A percentile compares a stretch with the other conserved stretches of the same genome.
phyloP scores from a whole-genome alignment of 768 basidiomycete genomes.

The Hortiboletus flavorubellus region DNA sequence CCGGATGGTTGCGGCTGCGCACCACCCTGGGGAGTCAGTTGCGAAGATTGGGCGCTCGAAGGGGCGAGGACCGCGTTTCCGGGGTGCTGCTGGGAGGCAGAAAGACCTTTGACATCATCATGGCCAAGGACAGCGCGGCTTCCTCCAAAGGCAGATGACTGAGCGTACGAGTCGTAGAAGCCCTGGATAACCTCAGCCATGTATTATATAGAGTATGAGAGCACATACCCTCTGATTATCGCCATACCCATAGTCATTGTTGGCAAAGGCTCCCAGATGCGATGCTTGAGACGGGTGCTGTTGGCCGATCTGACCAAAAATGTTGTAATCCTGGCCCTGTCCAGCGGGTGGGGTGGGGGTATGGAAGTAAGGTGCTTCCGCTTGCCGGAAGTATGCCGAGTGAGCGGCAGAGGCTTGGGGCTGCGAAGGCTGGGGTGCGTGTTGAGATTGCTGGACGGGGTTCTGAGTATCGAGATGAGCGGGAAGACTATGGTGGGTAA shows the following conservation, averaged over 20 bases:
- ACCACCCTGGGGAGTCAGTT: slow-evolving; percentile 45
- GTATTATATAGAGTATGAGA: neutral
- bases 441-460: slow-evolving; percentile 40
- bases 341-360: slow-evolving; percentile 70
- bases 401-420: slow-evolving; percentile 59
- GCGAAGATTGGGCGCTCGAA: slow-evolving; percentile 51
- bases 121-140: slow-evolving; percentile 61
- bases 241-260: slow-evolving; percentile 64
- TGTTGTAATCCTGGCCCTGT: slow-evolving; percentile 58
- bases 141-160: slow-evolving; percentile 59
- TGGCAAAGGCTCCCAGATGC: slow-evolving; percentile 53
- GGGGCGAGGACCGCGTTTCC: slow-evolving; percentile 49
- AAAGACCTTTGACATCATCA: slow-evolving; percentile 73
- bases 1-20: slow-evolving; percentile 57
- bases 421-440: slow-evolving; percentile 35
- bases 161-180: slow-evolving; percentile 75
- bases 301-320: slow-evolving; percentile 61
- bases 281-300: slow-evolving; percentile 53
- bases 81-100: slow-evolving; percentile 56
- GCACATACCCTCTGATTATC: slow-evolving; percentile 62
- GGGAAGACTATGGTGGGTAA: slow-evolving; percentile 59
- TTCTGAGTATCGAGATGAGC: slow-evolving; percentile 61
- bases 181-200: slow-evolving; percentile 41
- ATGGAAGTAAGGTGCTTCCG: slow-evolving; percentile 72
- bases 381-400: slow-evolving; percentile 64